These are phyloP conservation scores for Cardamine occulta DNA, from an alignment of 345 rosid genomes.

Conservation along the genomic window DNA sequence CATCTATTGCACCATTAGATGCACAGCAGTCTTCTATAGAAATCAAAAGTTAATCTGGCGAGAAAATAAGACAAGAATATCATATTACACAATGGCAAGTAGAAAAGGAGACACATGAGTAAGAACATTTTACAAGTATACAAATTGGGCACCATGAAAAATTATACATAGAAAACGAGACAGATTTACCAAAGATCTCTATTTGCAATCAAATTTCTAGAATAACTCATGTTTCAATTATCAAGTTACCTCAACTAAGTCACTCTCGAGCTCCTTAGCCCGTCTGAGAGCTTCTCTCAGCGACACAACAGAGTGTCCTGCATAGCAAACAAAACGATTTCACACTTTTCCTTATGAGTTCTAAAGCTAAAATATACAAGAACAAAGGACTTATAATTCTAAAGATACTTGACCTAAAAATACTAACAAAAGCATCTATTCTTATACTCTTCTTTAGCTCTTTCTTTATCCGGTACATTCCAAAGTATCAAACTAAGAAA, in stretches of 20 bases:
- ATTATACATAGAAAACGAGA: not conserved
- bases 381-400: conserved; percentile 9
- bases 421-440: conserved; percentile 9
- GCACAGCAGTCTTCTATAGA: not conserved
- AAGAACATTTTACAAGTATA: not conserved
- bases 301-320: conserved; percentile 43
- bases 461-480: not conserved
- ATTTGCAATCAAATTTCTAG: conserved; percentile 12
- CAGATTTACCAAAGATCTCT: not conserved
- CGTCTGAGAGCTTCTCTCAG: conserved; percentile 41
- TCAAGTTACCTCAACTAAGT: conserved; percentile 44
- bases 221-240: not conserved
- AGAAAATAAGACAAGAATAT: not conserved
- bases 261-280: conserved; percentile 41
- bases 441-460: not conserved
- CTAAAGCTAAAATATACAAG: conserved; percentile 5
- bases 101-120: not conserved
- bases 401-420: not conserved
- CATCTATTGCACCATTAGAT: not conserved
- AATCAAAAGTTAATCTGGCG: not conserved
- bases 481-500: not conserved
- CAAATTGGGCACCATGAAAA: not conserved
- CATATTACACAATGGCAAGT: not conserved
- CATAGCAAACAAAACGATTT: conserved; percentile 20
- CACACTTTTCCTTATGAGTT: conserved; percentile 16